Evolutionary conservation across 1,284 basidiomycete species (phyloP).

Genomic region (Moniliella sp.): DNA sequence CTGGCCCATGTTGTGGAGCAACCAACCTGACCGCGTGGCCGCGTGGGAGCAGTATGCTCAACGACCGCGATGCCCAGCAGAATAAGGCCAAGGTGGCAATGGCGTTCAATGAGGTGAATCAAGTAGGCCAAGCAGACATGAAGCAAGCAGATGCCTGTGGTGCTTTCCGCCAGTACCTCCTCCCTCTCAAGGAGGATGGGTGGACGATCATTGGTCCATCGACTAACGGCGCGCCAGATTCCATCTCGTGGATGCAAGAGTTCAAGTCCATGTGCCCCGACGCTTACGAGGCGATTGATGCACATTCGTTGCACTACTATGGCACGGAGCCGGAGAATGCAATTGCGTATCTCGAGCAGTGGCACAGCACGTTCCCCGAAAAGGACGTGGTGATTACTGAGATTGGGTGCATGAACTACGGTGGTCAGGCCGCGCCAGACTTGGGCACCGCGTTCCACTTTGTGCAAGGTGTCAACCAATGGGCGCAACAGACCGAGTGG

Average conservation of each 20-base stretch:
- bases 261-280: background rate
- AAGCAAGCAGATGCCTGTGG: background rate
- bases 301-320: background rate
- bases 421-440: background rate
- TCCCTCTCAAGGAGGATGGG: background rate
- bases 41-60: no score
- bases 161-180: background rate
- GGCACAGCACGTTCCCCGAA: background rate
- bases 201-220: background rate
- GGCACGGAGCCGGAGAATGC: background rate
- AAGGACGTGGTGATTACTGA: background rate
- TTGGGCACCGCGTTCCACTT: background rate
- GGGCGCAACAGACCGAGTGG: background rate
- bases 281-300: background rate
- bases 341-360: background rate
- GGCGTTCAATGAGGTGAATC: background rate
- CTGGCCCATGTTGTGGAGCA: no score
- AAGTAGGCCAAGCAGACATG: background rate
- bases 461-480: background rate
- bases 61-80: no score
- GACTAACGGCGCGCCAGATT: no score
- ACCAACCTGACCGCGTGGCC: no score
- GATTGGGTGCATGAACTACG: background rate
- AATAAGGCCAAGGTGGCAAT: no score
- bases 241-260: background rate